Evolutionary conservation across 2,329 filamentous ascomycete genomes (phyloP).

Genomic region (Penicillium sp.): DNA sequence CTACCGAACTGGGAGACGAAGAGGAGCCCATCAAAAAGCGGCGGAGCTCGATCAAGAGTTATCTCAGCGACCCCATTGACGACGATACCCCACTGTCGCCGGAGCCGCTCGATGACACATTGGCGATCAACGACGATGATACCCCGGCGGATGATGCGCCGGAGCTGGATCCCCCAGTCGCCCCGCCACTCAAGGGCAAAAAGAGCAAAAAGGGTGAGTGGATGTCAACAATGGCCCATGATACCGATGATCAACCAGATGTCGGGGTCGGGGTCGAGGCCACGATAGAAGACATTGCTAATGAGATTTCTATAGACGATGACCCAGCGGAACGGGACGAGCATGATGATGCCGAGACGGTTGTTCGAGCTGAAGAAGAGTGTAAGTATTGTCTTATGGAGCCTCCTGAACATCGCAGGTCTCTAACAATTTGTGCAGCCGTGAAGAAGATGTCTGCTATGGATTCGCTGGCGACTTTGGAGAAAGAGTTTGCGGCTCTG

Average conservation of each 20-base stretch:
- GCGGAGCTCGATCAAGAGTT: conserved; percentile 41
- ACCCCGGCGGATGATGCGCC: conserved; percentile 34
- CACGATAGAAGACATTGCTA: conserved; percentile 45
- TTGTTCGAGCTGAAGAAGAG: conserved; percentile 56
- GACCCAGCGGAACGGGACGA: conserved; percentile 51
- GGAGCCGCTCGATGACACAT: conserved; percentile 36
- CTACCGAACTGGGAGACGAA: conserved; percentile 38
- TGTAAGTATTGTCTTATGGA: conserved; percentile 35
- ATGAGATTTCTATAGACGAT: conserved; percentile 52
- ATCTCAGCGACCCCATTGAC: conserved; percentile 37
- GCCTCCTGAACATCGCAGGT: background rate
- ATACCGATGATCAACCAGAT: conserved; percentile 40
- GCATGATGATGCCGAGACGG: conserved; percentile 45
- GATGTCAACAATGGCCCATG: conserved; percentile 45
- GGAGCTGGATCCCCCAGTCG: conserved; percentile 31
- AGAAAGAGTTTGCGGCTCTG: conserved; percentile 85
- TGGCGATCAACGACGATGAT: conserved; percentile 32
- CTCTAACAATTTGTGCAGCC: conserved; percentile 52
- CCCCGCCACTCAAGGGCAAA: conserved; percentile 34
- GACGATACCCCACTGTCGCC: conserved; percentile 36
- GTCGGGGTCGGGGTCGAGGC: conserved; percentile 42
- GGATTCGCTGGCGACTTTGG: conserved; percentile 75
- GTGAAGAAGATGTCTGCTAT: conserved; percentile 78
- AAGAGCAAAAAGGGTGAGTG: conserved; percentile 50
- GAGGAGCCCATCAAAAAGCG: conserved; percentile 45